Conservation (phyloP, 495 filamentous ascomycete genomes). For the Aspergillus panamensis region DNA sequence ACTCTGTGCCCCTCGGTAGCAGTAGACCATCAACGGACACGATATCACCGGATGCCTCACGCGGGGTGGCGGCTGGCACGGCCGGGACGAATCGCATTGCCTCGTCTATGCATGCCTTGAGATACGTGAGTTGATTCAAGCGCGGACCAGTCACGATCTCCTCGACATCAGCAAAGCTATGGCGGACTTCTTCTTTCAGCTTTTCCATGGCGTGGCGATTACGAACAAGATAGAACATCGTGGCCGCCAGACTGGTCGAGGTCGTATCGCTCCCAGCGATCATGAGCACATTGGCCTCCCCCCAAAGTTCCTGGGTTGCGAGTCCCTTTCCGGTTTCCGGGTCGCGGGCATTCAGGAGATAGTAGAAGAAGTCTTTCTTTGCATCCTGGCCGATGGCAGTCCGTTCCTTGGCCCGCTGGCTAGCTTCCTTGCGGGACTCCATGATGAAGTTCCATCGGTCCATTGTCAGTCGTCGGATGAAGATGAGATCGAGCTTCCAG, state of each 20-base stretch:
- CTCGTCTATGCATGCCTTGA: conserved; percentile 66
- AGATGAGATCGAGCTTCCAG: conserved; percentile 53
- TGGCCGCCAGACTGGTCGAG: conserved; percentile 54
- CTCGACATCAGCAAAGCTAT: conserved; percentile 47
- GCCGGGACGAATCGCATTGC: conserved; percentile 65
- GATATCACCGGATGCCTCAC: conserved; percentile 57
- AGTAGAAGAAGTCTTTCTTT: conserved; percentile 62
- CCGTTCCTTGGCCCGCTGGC: conserved; percentile 50
- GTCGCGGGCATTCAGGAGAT: conserved; percentile 55
- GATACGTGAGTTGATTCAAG: conserved; percentile 26
- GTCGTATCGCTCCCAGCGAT: conserved; percentile 58
- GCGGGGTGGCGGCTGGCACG: conserved; percentile 54
- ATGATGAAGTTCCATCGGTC: conserved; percentile 60
- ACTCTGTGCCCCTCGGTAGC: conserved; percentile 50
- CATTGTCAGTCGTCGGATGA: conserved; percentile 54
- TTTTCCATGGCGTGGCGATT: conserved; percentile 42
- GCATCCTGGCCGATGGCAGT: conserved; percentile 48
- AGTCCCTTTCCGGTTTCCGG: conserved; percentile 62
- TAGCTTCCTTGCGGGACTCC: conserved; percentile 55
- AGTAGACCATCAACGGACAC: conserved; percentile 51
- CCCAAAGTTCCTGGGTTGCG: conserved; percentile 63
- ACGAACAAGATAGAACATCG: conserved; percentile 62
- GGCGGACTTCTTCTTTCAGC: conserved; percentile 51
- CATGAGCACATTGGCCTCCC: conserved; percentile 64
- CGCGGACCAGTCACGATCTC: conserved; percentile 8